Percentiles rank a stretch among this genome's conserved stretches.
Evolutionary conservation across 2,329 filamentous ascomycete species (phyloP).

Genomic region (Trematosphaeria pertusa): DNA sequence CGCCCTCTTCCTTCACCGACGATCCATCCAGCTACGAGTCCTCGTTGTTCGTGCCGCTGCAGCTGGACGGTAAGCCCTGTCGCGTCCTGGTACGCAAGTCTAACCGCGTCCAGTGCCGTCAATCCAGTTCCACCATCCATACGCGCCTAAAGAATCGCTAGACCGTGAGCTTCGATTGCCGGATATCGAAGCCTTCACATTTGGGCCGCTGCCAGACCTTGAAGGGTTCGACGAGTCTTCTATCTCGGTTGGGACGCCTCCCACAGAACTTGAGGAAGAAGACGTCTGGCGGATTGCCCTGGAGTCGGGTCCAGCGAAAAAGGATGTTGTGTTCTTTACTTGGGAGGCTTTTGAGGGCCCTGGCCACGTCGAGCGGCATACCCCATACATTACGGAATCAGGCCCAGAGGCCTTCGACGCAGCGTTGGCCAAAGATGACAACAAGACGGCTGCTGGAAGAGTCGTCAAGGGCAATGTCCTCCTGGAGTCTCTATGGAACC

Average conservation of each 20-base stretch:
- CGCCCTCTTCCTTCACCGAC: constrained; percentile 57
- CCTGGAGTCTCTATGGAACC: constrained; percentile 64
- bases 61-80: constrained; percentile 44
- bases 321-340: constrained; percentile 59
- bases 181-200: constrained; percentile 49
- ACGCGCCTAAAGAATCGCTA: constrained; percentile 45
- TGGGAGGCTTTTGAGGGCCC: constrained; percentile 71
- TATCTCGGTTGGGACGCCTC: constrained; percentile 33
- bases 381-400: constrained; percentile 72
- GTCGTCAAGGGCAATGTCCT: constrained; percentile 48
- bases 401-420: constrained; percentile 72
- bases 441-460: constrained; percentile 46
- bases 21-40: constrained; percentile 29
- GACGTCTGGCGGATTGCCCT: constrained; percentile 51
- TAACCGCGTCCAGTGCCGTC: constrained; percentile 40
- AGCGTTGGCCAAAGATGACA: constrained; percentile 53
- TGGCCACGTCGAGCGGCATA: constrained; percentile 48
- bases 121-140: constrained; percentile 49
- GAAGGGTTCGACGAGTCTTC: constrained; percentile 40
- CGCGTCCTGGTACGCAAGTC: constrained; percentile 38
- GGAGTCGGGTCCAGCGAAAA: constrained; percentile 38
- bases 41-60: constrained; percentile 41
- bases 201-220: constrained; percentile 46
- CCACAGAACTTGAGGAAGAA: constrained; percentile 34
- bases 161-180: constrained; percentile 46